Evolutionary conservation across 805 yeast species (phyloP).

Genomic region (Wickerhamiella slavikovae): DNA sequence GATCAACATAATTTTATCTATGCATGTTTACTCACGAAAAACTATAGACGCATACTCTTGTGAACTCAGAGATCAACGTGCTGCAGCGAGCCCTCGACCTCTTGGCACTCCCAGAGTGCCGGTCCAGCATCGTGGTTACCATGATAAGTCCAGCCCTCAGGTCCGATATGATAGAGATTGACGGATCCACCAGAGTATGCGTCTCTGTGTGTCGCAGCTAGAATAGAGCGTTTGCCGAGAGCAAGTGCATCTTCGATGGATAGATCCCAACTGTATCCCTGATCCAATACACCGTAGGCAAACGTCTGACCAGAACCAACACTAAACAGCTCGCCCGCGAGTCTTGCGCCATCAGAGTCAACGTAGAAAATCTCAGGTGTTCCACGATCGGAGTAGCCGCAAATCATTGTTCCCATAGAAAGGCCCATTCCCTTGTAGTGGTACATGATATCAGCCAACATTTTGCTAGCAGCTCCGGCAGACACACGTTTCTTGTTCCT

Average conservation of each 20-base stretch:
- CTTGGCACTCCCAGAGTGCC: conserved; percentile 80
- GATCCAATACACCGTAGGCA: conserved; percentile 94
- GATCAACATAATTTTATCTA: too few species aligned
- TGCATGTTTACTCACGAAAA: too few species aligned
- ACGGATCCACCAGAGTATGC: conserved; percentile 96
- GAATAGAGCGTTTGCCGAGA: conserved; percentile 82
- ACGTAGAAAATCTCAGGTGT: conserved; percentile 93
- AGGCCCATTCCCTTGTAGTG: conserved; percentile 95
- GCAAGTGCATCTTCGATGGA: conserved; percentile 83
- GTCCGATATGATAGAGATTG: conserved; percentile 81
- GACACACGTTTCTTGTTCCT: conserved; percentile 87
- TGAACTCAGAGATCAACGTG: too few species aligned
- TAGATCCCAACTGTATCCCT: conserved; percentile 81
- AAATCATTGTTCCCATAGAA: conserved; percentile 97
- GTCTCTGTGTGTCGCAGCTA: conserved; percentile 97
- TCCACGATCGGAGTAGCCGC: conserved; percentile 89
- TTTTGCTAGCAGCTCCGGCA: conserved; percentile 93
- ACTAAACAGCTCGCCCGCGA: conserved; percentile 86
- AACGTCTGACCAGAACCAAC: conserved; percentile 99
- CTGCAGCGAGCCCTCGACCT: conserved; percentile 71
- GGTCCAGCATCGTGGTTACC: conserved; percentile 89
- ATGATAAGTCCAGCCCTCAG: conserved; percentile 85
- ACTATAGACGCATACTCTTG: too few species aligned
- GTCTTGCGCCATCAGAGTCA: conserved; percentile 90
- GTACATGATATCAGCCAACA: conserved; percentile 74